Base-by-base conservation (phyloP, 176 grass and related monocot genomes). In the Avena eriantha region DNA sequence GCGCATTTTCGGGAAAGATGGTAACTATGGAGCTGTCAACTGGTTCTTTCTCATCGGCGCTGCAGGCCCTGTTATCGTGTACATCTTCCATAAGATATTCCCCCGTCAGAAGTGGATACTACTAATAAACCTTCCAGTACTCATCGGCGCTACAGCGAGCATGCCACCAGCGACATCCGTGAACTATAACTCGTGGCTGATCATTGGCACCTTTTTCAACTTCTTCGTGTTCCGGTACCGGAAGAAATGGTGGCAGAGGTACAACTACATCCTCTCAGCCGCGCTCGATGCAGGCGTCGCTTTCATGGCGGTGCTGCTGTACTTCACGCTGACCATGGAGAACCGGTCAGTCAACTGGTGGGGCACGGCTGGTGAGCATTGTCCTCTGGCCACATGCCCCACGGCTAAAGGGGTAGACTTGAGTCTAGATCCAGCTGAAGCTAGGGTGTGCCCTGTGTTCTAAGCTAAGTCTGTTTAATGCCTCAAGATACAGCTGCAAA, bases 211-310 rank as follows among this genome's bases (percentile, higher is more conserved):
- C 31, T 73, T 95, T 24, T 97, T 97, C 87, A 97, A 95, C 76
- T 97, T 90, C 91, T 86, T 93, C 0, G 89, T 97, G 77, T 97
- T 85, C 77, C 85, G 89, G 34, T 95, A 95, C 65, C 26, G 87
- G 33, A 97, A 94, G 88, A 89, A 83, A 17, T 97, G 92, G 95
- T 97, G 95, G 95, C 58, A 86, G 29, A 90, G 91, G 80, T 98
- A 95, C 85, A 97, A 97, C 86, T 97, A 97, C 46, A 24, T 97
- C n/a, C 95, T 97, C 34, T 97, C 95, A 0, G 93, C 91, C 0
- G 91, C 85, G 0, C 72, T 97, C 7, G 93, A 97, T 0, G 89
- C 91, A 0, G 91, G 95, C 5, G 95, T 97, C 22, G 95, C 95
- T 3, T 93, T 97, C 81, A 97, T 97, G 93, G 95, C 33, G 0